Evolutionary conservation across 257 asterid genomes (phyloP).

Genomic region (Petrea volubilis): DNA sequence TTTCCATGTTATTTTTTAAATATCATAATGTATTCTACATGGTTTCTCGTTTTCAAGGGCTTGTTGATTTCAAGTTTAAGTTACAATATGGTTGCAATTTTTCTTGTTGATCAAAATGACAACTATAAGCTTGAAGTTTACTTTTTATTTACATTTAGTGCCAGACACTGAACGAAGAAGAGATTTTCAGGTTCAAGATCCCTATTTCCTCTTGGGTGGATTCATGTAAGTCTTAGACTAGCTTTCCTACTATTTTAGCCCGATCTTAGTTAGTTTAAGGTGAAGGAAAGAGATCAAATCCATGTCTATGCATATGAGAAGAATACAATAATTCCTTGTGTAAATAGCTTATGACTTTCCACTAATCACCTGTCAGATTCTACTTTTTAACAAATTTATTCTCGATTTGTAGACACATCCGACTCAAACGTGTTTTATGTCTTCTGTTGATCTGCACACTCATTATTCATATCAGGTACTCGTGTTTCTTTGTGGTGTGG

Average conservation of each 20-base stretch:
- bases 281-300: neutral
- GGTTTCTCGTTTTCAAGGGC: neutral
- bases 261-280: neutral
- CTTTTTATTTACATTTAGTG: slow-evolving; percentile 54
- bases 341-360: neutral
- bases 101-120: neutral
- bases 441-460: slow-evolving; percentile 97
- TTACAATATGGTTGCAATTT: neutral
- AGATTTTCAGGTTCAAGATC: slow-evolving; percentile 85
- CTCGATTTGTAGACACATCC: slow-evolving; percentile 91
- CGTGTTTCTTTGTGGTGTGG: neutral
- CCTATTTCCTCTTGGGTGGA: slow-evolving; percentile 96
- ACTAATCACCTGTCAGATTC: neutral
- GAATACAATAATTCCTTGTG: neutral
- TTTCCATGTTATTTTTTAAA: neutral
- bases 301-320: neutral
- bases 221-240: slow-evolving; percentile 73
- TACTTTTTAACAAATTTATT: neutral
- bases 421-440: slow-evolving; percentile 93
- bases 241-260: neutral
- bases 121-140: slow-evolving; percentile 9
- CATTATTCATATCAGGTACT: slow-evolving; percentile 98
- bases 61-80: neutral
- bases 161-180: slow-evolving; percentile 93
- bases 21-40: neutral